These are phyloP conservation scores for Euphorbia corollata DNA, from an alignment of 441 rosid species.

Conservation along the genomic window DNA sequence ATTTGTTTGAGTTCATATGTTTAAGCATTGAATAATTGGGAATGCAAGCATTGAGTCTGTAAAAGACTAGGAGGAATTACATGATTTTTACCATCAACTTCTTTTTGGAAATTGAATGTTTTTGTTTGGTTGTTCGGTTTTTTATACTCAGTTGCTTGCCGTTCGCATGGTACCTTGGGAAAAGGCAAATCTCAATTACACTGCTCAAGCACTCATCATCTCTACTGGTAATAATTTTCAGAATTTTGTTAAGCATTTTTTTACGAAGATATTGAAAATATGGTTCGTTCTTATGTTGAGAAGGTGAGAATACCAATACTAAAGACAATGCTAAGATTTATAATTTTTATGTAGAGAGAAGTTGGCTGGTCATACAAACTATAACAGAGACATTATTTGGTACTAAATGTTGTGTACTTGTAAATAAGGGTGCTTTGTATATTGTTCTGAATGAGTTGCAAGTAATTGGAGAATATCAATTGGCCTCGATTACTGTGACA, in stretches of 20 bases:
- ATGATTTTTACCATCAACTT: neutral
- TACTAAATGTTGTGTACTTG: neutral
- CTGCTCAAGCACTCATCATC: slow-evolving; percentile 72
- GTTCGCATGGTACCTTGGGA: slow-evolving; percentile 74
- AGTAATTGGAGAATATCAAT: slow-evolving; percentile 3
- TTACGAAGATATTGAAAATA: slow-evolving; percentile 72
- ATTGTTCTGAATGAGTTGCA: neutral
- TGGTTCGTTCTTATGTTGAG: slow-evolving; percentile 95
- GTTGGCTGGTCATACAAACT: neutral
- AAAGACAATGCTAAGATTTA: neutral
- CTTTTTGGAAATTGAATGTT: neutral
- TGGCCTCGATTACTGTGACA: neutral
- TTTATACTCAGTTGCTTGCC: slow-evolving; percentile 38
- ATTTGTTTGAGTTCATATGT: neutral
- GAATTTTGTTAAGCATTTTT: neutral
- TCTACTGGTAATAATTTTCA: slow-evolving; percentile 41
- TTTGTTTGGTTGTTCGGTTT: neutral
- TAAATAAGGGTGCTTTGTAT: neutral
- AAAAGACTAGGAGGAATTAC: neutral
- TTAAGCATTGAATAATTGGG: neutral
- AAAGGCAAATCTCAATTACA: slow-evolving; percentile 70
- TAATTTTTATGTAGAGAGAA: neutral
- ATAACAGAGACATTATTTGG: neutral
- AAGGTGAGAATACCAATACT: slow-evolving; percentile 52
- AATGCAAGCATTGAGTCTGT: neutral